A percentile compares a stretch with the other conserved stretches of the same genome.
Conservation (phyloP, 1,284 basidiomycete species). For the Ganoderma sp. region DNA sequence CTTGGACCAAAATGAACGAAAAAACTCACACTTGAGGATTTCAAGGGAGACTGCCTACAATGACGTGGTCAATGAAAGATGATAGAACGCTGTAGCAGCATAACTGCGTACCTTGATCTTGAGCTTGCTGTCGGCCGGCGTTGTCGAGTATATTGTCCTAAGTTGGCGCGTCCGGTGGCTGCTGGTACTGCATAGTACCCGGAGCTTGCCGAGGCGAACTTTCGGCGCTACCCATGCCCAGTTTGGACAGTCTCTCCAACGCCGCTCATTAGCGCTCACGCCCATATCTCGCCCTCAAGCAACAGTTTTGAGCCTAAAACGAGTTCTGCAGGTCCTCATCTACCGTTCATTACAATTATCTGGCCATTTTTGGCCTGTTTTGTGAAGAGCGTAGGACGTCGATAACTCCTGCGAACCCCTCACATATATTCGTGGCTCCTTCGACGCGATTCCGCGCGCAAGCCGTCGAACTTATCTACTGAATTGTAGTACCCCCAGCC, state of each 20-base stretch:
- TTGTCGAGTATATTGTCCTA: constrained; percentile 38
- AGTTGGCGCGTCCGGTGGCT: constrained; percentile 37
- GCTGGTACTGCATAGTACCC: constrained; percentile 38
- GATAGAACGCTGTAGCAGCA: constrained; percentile 28
- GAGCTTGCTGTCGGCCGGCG: constrained; percentile 44
- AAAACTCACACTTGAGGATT: constrained; percentile 35
- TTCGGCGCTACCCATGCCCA: constrained; percentile 10
- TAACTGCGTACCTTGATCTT: constrained; percentile 43
- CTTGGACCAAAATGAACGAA: not conserved
- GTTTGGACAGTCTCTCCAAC: constrained; percentile 9
- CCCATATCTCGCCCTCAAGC: too few relatives aligned
- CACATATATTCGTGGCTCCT: not conserved
- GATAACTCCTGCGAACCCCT: not conserved
- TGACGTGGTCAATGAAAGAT: constrained; percentile 20
- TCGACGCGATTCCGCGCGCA: not conserved
- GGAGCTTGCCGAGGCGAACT: constrained; percentile 32
- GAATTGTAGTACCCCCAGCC: not conserved
- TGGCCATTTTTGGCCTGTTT: not conserved
- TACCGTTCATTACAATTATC: not conserved
- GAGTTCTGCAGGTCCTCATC: not conserved
- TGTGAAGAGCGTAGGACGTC: not conserved
- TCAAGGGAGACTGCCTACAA: constrained; percentile 32
- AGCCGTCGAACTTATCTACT: not conserved
- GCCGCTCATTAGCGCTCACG: not conserved
- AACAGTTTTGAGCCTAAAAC: not conserved